Conservation (phyloP, 192 early-diverging fungal genomes). For the Linnemannia zychae region DNA sequence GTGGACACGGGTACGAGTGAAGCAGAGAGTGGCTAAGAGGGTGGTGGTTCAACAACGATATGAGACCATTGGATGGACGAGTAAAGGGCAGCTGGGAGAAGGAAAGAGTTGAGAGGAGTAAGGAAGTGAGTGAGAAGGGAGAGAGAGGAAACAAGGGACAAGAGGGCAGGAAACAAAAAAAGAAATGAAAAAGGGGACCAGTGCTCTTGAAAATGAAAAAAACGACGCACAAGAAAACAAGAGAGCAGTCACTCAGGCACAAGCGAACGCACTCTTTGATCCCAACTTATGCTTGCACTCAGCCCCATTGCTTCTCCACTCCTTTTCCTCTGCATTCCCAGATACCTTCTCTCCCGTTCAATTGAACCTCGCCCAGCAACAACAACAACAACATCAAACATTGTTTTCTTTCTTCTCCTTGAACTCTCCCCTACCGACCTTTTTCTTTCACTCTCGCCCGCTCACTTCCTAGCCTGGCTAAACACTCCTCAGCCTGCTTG, state of each 20-base stretch:
- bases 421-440: background rate
- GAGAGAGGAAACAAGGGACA: background rate
- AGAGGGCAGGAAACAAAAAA: background rate
- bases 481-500: background rate
- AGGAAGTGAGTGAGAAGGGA: background rate
- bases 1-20: background rate
- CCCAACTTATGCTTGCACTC: background rate
- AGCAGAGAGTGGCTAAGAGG: background rate
- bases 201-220: background rate
- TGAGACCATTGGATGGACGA: background rate
- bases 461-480: background rate
- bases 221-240: background rate
- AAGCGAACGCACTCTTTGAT: background rate
- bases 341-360: background rate
- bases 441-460: background rate
- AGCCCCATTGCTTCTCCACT: background rate
- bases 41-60: background rate
- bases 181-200: background rate
- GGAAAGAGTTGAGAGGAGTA: background rate
- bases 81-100: background rate
- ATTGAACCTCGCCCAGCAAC: background rate
- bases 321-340: background rate
- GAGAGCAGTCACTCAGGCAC: slow-evolving; percentile 2
- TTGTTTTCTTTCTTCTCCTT: background rate
- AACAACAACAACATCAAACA: background rate